Evolutionary conservation across 805 yeast species (phyloP).

Genomic region (Saccharomycopsis synnaedendra): DNA sequence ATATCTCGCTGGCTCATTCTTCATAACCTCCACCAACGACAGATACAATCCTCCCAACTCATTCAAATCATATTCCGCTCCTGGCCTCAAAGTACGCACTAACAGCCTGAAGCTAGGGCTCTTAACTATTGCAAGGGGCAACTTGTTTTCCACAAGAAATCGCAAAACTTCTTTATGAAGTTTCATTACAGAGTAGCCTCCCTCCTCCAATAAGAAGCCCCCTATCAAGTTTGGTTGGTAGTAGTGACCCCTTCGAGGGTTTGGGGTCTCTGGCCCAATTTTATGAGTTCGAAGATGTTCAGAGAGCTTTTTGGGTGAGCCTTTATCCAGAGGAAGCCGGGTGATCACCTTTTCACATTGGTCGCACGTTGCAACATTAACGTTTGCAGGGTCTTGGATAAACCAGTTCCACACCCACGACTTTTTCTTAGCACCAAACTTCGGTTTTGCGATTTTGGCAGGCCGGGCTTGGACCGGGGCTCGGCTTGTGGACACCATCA

Average conservation of each 20-base stretch:
- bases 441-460: slow-evolving; percentile 39
- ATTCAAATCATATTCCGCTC: slow-evolving; percentile 33
- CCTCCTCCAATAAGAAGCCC: background rate
- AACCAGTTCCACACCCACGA: slow-evolving; percentile 61
- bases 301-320: slow-evolving; percentile 46
- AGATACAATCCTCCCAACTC: slow-evolving; percentile 35
- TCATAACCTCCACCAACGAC: slow-evolving; percentile 32
- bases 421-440: slow-evolving; percentile 48
- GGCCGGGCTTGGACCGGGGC: slow-evolving; percentile 13
- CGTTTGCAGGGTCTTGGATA: slow-evolving; percentile 35
- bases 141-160: slow-evolving; percentile 40
- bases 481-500: too few species aligned
- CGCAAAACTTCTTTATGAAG: slow-evolving; percentile 40
- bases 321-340: slow-evolving; percentile 41
- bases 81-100: slow-evolving; percentile 37
- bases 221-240: background rate
- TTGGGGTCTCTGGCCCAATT: slow-evolving; percentile 29
- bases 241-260: slow-evolving; percentile 24
- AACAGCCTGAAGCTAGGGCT: slow-evolving; percentile 41
- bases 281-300: slow-evolving; percentile 49
- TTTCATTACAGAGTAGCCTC: slow-evolving; percentile 29
- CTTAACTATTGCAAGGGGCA: slow-evolving; percentile 36
- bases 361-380: slow-evolving; percentile 43
- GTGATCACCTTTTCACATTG: slow-evolving; percentile 38
- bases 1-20: slow-evolving; percentile 9